Evolutionary conservation across 164 flowering plant genomes (phyloP).

Genomic region (Vitis amurensis): DNA sequence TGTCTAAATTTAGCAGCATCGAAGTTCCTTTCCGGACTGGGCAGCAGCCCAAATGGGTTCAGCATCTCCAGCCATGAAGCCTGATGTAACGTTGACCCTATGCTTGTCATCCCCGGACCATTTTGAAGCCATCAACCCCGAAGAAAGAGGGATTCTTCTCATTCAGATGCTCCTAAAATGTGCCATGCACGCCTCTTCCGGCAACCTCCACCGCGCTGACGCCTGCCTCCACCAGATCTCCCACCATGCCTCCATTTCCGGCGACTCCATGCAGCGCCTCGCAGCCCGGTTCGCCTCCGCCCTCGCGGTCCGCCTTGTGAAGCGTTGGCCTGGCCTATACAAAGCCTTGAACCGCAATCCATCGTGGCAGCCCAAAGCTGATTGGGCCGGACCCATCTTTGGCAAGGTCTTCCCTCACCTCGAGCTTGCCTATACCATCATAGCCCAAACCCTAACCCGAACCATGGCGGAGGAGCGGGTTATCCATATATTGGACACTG

Average conservation of each 20-base stretch:
- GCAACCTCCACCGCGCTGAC: slow-evolving; percentile 40
- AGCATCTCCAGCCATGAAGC: slow-evolving; percentile 14
- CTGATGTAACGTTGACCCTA: slow-evolving; percentile 22
- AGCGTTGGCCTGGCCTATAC: slow-evolving; percentile 40
- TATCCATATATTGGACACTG: slow-evolving; percentile 37
- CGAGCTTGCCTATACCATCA: slow-evolving; percentile 19
- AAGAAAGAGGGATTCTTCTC: slow-evolving; percentile 34
- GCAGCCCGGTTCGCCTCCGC: slow-evolving; percentile 37
- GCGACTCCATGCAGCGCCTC: slow-evolving; percentile 47
- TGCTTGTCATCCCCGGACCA: slow-evolving; percentile 13
- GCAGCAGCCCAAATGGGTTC: slow-evolving; percentile 15
- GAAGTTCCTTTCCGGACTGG: background rate
- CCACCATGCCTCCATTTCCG: slow-evolving; percentile 34
- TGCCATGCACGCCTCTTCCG: slow-evolving; percentile 37
- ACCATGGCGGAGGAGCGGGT: slow-evolving; percentile 22
- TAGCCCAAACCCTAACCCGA: slow-evolving; percentile 13
- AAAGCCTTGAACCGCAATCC: slow-evolving; percentile 21
- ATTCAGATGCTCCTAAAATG: slow-evolving; percentile 40
- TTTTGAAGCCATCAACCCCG: slow-evolving; percentile 24
- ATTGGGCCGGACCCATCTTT: slow-evolving; percentile 10
- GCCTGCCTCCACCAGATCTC: slow-evolving; percentile 33
- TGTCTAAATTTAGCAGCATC: background rate
- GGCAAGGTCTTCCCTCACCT: slow-evolving; percentile 22
- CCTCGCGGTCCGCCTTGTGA: slow-evolving; percentile 36
- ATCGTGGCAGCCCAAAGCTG: background rate